Evolutionary conservation across 345 rosid genomes (phyloP), one percentile per base, ranked within the genome.

Genomic region (Lumnitzera racemosa): DNA sequence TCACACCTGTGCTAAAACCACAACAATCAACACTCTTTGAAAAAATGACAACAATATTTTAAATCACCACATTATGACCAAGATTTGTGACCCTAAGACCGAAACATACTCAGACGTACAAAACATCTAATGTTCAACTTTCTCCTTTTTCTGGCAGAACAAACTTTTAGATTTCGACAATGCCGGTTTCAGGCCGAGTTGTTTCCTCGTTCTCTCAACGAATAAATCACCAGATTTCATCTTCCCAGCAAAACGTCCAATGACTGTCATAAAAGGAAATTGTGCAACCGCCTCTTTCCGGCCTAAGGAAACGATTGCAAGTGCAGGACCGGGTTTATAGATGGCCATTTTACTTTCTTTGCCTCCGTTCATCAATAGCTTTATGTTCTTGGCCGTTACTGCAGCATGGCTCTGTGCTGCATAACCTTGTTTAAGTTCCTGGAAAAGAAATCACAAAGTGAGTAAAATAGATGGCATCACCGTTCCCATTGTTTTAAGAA

Each of bases 201-300:
- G 59, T 55, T 66, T 66, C 67, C 75, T 61, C 13, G 70, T 71
- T 58, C 41, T 61, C 63, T 67, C 70, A 15, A 71, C 75, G 53
- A 72, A 77, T 58, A 80, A 55, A 63, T 74, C 80, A 6, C 68
- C 60, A 12, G 85, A 75, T 51, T 80, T 80, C 62, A 74, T 69
- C 63, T 66, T 62, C 16, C 84, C 84, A 15, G 81, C 81, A 50
- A 80, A 24, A 43, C 67, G n/a, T 23, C 84, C 84, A 20, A 50
- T 58, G 15, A 71, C 41, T 14, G 79, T 76, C 13, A 55, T 31
- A 52, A 61, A 71, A 16, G 79, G 80, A 61, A 75, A 36, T 36
- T 36, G 43, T 9, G 43, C 43, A 36, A 36, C 43, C 43, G 43
- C 43, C 43, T 36, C 43, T 55, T 63, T 70, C 63, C 76, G 73